These are phyloP conservation scores for Helotiales sp. DNA, from an alignment of 2,329 filamentous ascomycete genomes.

Conservation along the genomic window DNA sequence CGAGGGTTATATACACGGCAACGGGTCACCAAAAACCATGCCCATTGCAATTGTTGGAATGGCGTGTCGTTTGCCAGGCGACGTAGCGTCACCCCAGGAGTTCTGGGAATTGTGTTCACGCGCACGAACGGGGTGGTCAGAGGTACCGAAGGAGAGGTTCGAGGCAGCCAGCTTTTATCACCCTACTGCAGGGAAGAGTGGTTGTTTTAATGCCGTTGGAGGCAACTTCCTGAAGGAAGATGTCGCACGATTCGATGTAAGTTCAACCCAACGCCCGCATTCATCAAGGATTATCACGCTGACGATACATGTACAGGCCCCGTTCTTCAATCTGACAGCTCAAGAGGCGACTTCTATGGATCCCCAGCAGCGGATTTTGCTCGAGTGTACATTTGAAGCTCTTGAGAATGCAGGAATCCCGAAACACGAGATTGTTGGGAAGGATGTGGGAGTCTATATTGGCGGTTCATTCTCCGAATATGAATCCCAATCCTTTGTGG, in stretches of 20 bases:
- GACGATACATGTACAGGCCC: too few relatives aligned
- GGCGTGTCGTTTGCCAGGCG: slow-evolving; percentile 39
- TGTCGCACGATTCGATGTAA: slow-evolving; percentile 30
- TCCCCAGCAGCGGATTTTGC: slow-evolving; percentile 52
- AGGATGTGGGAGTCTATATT: background rate
- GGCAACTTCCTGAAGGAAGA: slow-evolving; percentile 31
- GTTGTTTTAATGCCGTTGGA: slow-evolving; percentile 31
- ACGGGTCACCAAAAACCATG: slow-evolving; percentile 17
- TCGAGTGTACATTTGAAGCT: slow-evolving; percentile 38
- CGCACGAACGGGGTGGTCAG: slow-evolving; percentile 39
- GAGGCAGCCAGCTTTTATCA: slow-evolving; percentile 56
- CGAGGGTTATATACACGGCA: slow-evolving; percentile 23
- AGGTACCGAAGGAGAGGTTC: slow-evolving; percentile 40
- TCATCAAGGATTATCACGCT: too few relatives aligned
- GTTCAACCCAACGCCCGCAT: too few relatives aligned
- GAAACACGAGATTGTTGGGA: background rate
- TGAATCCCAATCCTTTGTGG: background rate
- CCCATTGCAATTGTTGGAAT: slow-evolving; percentile 39
- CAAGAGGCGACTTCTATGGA: slow-evolving; percentile 35
- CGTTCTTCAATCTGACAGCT: slow-evolving; percentile 32
- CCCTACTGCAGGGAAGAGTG: slow-evolving; percentile 40
- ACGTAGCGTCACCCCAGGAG: slow-evolving; percentile 38
- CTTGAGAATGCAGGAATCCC: slow-evolving; percentile 14
- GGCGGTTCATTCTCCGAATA: slow-evolving; percentile 18
- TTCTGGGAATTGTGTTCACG: slow-evolving; percentile 42